Conservation (phyloP, 768 basidiomycete genomes). For the Chalciporus piperatus region DNA sequence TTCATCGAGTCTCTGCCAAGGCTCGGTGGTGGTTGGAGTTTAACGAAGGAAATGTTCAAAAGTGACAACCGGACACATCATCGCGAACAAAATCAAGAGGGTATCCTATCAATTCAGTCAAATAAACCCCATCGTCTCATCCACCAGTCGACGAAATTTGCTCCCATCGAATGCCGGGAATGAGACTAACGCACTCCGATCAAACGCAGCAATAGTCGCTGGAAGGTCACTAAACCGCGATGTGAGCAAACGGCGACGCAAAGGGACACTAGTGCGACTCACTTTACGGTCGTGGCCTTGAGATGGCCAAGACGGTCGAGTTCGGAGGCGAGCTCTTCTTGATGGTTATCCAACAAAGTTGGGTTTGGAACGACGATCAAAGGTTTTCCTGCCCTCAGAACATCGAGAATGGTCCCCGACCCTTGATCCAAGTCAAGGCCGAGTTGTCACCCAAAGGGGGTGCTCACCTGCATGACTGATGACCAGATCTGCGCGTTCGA, state of each 20-base stretch:
- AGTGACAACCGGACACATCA: neutral
- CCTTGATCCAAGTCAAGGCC: constrained; percentile 45
- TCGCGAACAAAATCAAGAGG: constrained; percentile 5
- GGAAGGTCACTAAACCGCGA: constrained; percentile 46
- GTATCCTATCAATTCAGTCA: constrained; percentile 16
- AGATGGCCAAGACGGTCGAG: constrained; percentile 60
- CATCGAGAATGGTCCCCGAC: constrained; percentile 92
- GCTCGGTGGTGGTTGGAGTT: neutral
- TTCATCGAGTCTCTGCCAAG: constrained; percentile 12
- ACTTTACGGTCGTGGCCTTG: constrained; percentile 56
- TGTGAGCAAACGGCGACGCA: constrained; percentile 7
- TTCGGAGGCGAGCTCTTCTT: constrained; percentile 79
- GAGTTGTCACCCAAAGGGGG: neutral
- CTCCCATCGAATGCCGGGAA: constrained; percentile 71
- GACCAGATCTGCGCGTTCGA: constrained; percentile 67
- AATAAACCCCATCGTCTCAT: constrained; percentile 76
- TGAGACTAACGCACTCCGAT: constrained; percentile 42
- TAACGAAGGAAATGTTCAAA: neutral
- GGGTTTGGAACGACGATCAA: constrained; percentile 89
- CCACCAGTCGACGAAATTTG: constrained; percentile 64
- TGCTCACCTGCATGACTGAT: constrained; percentile 90
- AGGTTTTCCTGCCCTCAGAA: constrained; percentile 67
- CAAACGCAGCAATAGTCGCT: constrained; percentile 49
- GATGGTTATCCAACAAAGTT: constrained; percentile 89
- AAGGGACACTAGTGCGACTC: constrained; percentile 27